Percentiles rank a stretch among this genome's conserved stretches.
Conservation (phyloP, 2,329 filamentous ascomycete species). For the Verticillium tricorpus region DNA sequence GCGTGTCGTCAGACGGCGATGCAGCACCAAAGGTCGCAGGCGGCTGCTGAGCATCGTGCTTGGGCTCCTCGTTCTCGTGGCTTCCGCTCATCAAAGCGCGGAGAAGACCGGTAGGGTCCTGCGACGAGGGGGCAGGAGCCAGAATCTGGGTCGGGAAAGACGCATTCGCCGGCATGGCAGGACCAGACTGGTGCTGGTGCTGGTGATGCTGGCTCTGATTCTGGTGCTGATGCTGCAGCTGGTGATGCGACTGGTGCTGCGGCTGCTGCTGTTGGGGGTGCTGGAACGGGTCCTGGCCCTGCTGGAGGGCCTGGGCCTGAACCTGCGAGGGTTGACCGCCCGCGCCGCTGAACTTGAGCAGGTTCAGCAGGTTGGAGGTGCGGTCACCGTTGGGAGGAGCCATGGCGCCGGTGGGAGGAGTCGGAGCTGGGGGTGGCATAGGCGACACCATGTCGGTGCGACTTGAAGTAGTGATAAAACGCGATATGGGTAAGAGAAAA, state of each 20-base stretch:
- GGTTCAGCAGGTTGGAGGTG: conserved; percentile 52
- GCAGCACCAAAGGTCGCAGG: conserved; percentile 39
- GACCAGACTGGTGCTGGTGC: conserved; percentile 21
- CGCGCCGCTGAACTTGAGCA: conserved; percentile 55
- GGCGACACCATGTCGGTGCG: conserved; percentile 12
- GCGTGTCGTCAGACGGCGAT: conserved; percentile 63
- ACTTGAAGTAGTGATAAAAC: conserved; percentile 20
- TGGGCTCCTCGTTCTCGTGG: conserved; percentile 41
- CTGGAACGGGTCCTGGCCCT: conserved; percentile 7
- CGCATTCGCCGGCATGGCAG: conserved; percentile 20
- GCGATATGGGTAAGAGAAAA: conserved; percentile 5
- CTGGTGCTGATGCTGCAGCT: conserved; percentile 15
- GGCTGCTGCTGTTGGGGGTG: conserved; percentile 11
- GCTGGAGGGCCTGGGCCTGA: conserved; percentile 5
- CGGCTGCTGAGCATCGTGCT: conserved; percentile 20
- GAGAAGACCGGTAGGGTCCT: conserved; percentile 53
- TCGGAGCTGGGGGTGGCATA: conserved; percentile 45
- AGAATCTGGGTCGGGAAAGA: conserved; percentile 40
- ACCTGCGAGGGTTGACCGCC: conserved; percentile 13
- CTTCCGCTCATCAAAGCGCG: conserved; percentile 58
- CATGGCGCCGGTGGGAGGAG: conserved; percentile 34
- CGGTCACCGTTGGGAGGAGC: conserved; percentile 35
- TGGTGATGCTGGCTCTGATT: conserved; percentile 13
- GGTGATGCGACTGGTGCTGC: conserved; percentile 13
- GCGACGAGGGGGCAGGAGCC: conserved; percentile 50